Evolutionary conservation across 768 basidiomycete species (phyloP), one percentile per base, ranked within the genome.

Genomic region (Russula brevipes): DNA sequence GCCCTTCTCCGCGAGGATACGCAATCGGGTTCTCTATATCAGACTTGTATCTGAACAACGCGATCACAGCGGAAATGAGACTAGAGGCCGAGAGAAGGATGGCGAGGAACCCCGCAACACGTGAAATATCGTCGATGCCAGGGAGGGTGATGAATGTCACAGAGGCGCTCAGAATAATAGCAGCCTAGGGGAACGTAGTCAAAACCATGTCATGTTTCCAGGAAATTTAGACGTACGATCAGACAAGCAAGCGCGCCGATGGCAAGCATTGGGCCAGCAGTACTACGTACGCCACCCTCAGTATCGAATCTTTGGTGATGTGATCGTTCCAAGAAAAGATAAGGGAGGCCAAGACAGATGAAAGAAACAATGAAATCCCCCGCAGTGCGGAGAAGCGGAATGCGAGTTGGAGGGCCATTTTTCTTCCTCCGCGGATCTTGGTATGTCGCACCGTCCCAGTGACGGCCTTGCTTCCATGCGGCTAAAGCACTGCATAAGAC

Each of bases 71-170:
- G 3, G 88, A 81, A 41, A 82, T 77, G 80, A 92, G 85, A 67
- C 87, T 85, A 64, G 84, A 80, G 0, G 84, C 80, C 8, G 90
- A 85, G 71, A 86, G 85, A 62, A 87, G 74, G 56, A 88, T 82
- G 38, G 88, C 84, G 14, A 89, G 76, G 67, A 92, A 79, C 38
- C 84, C 85, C 30, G 85, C 81, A 53, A 85, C 77, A 60, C 89
- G 81, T 60, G 86, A 76, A 65, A 86, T 66, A 62, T 77, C 80
- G 72, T 87, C 85, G 73, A 93, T 68, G 44, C 85, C 87, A 68
- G 91, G 89, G 57, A 93, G 80, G 55, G 88, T 83, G 71, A 93
- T 81, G 75, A 91, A 85, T 33, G 89, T 91, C 60, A 91, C 87
- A 45, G 89, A 88, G 38, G 89, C 86, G 68, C 91, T 91, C 61